phyloP scores from a whole-genome alignment of 129 eudicot species.

The Escallonia herrerae region DNA sequence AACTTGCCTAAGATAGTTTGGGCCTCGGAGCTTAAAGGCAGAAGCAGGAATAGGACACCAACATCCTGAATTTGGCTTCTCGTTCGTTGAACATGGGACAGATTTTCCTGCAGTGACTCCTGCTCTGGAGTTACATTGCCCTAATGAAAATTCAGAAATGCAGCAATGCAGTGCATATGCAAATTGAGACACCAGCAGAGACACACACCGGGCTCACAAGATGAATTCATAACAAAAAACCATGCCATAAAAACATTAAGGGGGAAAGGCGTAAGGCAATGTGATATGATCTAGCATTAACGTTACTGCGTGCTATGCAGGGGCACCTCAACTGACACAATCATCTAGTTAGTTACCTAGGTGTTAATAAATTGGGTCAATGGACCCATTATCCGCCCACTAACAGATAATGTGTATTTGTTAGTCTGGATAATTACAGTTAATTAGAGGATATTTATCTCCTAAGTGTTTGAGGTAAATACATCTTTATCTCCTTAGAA shows the following conservation, averaged over 20 bases:
- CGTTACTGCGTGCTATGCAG: neutral
- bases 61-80: conserved; percentile 36
- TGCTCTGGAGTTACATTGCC: conserved; percentile 32
- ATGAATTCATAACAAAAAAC: neutral
- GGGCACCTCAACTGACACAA: neutral
- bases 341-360: too few relatives aligned
- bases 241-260: neutral
- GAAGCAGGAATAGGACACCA: conserved; percentile 73
- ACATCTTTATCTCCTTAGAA: too few relatives aligned
- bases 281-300: too few relatives aligned
- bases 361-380: too few relatives aligned
- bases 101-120: conserved; percentile 48
- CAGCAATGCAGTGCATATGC: too few relatives aligned
- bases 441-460: too few relatives aligned
- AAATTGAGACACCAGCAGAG: too few relatives aligned
- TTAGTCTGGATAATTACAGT: too few relatives aligned
- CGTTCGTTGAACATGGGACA: conserved; percentile 36
- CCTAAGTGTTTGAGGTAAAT: too few relatives aligned
- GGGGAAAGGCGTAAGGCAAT: neutral
- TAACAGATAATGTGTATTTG: too few relatives aligned
- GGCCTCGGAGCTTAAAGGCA: conserved; percentile 70
- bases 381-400: too few relatives aligned
- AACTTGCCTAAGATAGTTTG: conserved; percentile 58
- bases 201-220: neutral
- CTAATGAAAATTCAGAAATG: too few relatives aligned